phyloP scores from a whole-genome alignment of 352 stramenopile genomes.

The Phytophthora europaea region DNA sequence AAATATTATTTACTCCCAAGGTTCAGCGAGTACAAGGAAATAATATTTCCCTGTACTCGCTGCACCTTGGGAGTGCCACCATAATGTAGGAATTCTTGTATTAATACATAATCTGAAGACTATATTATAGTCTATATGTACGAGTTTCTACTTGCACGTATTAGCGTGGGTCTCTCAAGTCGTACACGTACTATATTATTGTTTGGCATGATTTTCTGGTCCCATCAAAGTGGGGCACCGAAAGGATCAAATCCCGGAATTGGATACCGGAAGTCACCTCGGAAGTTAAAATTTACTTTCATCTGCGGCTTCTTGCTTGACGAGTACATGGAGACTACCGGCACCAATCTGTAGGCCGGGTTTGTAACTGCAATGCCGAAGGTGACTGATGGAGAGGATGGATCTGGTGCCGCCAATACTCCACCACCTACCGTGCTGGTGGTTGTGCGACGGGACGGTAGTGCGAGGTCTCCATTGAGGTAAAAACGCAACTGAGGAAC shows the following conservation, averaged over 20 bases:
- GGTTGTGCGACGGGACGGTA: conserved; percentile 47
- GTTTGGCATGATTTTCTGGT: no score
- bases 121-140: no score
- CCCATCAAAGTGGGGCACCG: conserved; percentile 55
- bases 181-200: no score
- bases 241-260: conserved; percentile 80
- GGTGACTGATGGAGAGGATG: not conserved
- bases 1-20: no score
- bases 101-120: no score
- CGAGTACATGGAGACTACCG: conserved; percentile 84
- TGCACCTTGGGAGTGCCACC: no score
- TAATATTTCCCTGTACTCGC: no score
- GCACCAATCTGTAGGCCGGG: conserved; percentile 67
- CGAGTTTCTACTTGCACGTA: no score
- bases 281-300: conserved; percentile 84
- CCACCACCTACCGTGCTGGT: not conserved
- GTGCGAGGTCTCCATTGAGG: conserved; percentile 74
- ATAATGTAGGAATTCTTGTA: no score
- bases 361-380: conserved; percentile 63
- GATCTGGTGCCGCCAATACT: not conserved
- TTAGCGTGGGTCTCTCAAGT: no score
- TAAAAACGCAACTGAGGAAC: conserved; percentile 80
- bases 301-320: conserved; percentile 75
- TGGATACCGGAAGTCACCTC: conserved; percentile 73
- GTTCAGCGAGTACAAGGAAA: no score